phyloP scores from a whole-genome alignment of 2,329 filamentous ascomycete species.

The Nemania sp. region DNA sequence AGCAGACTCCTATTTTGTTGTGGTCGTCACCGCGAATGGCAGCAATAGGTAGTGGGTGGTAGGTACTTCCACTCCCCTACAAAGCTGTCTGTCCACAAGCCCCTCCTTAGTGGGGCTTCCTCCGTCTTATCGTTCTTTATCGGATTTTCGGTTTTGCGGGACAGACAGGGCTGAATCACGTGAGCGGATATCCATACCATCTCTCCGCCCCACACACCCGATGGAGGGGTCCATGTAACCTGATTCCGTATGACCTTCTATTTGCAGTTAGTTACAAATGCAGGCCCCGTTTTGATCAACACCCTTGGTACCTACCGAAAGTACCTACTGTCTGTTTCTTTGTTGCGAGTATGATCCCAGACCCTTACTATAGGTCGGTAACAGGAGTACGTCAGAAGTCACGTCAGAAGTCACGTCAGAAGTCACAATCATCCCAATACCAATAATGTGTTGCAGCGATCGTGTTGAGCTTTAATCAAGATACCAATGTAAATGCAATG shows the following conservation, averaged over 20 bases:
- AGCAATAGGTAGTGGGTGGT: background rate
- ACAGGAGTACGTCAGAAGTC: background rate
- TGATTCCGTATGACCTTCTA: slow-evolving; percentile 25
- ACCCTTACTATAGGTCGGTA: background rate
- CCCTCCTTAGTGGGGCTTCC: background rate
- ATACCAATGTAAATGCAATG: slow-evolving; percentile 22
- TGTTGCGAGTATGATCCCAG: background rate
- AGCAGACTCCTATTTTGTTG: too few species aligned
- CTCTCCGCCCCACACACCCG: slow-evolving; percentile 14
- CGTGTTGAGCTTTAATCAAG: slow-evolving; percentile 9
- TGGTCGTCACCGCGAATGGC: background rate
- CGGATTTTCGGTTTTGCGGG: slow-evolving; percentile 6
- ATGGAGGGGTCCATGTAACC: background rate
- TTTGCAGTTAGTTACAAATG: slow-evolving; percentile 25
- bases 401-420: too few species aligned
- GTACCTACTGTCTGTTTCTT: background rate
- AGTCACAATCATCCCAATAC: background rate
- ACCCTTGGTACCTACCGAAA: background rate
- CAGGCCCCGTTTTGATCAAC: background rate
- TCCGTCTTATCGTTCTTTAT: slow-evolving; percentile 22
- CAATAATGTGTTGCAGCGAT: background rate
- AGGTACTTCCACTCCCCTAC: too few species aligned
- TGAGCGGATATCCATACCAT: slow-evolving; percentile 22
- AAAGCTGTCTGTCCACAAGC: background rate
- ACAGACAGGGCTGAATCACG: slow-evolving; percentile 42